phyloP scores from a whole-genome alignment of 2,329 filamentous ascomycete species.

The Rhinocladiella similis region DNA sequence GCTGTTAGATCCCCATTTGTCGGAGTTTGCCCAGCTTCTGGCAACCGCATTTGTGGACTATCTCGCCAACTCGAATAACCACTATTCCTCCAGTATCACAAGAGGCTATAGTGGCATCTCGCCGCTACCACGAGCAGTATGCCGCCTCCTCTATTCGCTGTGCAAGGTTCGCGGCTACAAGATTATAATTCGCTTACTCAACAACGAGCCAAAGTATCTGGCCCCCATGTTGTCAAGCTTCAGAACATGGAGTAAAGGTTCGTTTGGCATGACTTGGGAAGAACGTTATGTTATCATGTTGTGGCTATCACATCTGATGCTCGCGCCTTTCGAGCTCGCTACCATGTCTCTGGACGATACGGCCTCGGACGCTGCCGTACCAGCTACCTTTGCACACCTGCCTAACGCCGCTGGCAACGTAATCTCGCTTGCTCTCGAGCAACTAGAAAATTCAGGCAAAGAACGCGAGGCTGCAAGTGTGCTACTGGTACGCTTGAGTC shows the following conservation, averaged over 20 bases:
- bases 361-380: slow-evolving; percentile 22
- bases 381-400: slow-evolving; percentile 56
- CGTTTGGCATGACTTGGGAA: slow-evolving; percentile 69
- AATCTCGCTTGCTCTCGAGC: slow-evolving; percentile 68
- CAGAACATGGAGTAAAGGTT: slow-evolving; percentile 25
- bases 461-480: slow-evolving; percentile 85
- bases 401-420: slow-evolving; percentile 71
- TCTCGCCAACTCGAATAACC: slow-evolving; percentile 28
- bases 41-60: slow-evolving; percentile 68
- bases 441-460: slow-evolving; percentile 75
- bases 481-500: slow-evolving; percentile 76
- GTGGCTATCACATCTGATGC: slow-evolving; percentile 80
- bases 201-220: slow-evolving; percentile 82
- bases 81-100: slow-evolving; percentile 28
- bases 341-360: slow-evolving; percentile 65
- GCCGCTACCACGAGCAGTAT: slow-evolving; percentile 69
- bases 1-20: slow-evolving; percentile 80
- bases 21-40: slow-evolving; percentile 71
- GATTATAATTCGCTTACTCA: slow-evolving; percentile 85
- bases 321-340: slow-evolving; percentile 86
- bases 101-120: slow-evolving; percentile 39
- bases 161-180: slow-evolving; percentile 95
- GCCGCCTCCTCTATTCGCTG: slow-evolving; percentile 79
- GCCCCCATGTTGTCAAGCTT: slow-evolving; percentile 66
- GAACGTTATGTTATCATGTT: slow-evolving; percentile 83